Evolutionary conservation across 805 yeast genomes (phyloP).

Genomic region (Metschnikowia arizonensis): DNA sequence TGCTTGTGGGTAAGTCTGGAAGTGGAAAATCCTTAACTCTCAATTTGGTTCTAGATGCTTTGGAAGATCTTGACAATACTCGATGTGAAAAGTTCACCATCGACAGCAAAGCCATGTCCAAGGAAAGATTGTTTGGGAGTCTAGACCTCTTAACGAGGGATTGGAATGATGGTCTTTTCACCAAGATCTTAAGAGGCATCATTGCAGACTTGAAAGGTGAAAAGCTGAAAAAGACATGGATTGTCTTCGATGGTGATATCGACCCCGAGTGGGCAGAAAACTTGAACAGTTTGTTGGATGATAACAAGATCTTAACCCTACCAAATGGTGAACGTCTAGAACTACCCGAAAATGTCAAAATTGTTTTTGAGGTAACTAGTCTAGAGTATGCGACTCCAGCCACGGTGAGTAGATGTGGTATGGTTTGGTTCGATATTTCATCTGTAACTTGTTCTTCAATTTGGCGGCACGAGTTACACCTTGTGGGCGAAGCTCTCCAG

Average conservation of each 20-base stretch:
- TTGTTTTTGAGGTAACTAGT: constrained; percentile 74
- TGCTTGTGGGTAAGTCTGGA: constrained; percentile 74
- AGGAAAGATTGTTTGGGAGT: constrained; percentile 62
- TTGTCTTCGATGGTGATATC: constrained; percentile 86
- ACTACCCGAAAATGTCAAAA: constrained; percentile 57
- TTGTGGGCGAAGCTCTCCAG: constrained; percentile 4
- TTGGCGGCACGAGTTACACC: constrained; percentile 12
- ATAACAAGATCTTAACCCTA: constrained; percentile 71
- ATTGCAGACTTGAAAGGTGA: constrained; percentile 59
- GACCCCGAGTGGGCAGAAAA: constrained; percentile 95
- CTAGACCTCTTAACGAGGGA: constrained; percentile 77
- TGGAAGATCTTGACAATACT: constrained; percentile 32
- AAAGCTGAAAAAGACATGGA: constrained; percentile 55
- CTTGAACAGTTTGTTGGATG: constrained; percentile 86
- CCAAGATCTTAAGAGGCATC: constrained; percentile 58
- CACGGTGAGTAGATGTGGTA: constrained; percentile 88
- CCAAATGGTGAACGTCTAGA: constrained; percentile 85
- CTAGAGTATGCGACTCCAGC: constrained; percentile 78
- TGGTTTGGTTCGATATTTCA: constrained; percentile 62
- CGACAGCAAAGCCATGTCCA: constrained; percentile 73
- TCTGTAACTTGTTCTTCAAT: constrained; percentile 19
- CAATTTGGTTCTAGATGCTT: constrained; percentile 44
- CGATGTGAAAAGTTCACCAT: constrained; percentile 41
- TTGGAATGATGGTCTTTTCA: constrained; percentile 87
- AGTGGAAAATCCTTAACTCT: constrained; percentile 66